Percentiles rank a stretch among this genome's conserved stretches.
Conservation (phyloP, 768 basidiomycete species). For the Lentinula boryana region DNA sequence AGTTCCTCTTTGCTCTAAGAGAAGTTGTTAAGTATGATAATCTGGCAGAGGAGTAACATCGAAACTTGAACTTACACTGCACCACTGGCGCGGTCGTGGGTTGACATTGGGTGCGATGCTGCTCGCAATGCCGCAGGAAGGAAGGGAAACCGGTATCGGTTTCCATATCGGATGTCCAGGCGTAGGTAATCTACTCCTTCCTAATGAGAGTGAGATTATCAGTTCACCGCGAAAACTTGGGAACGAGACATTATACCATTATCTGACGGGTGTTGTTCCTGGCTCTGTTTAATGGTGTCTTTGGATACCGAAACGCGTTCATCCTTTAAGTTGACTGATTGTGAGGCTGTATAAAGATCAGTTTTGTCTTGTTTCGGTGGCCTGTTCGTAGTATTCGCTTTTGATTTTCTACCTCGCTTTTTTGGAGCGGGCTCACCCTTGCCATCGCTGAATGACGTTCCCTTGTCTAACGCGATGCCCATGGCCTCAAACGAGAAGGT, state of each 20-base stretch:
- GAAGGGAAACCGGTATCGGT: not conserved
- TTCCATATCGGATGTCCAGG: not conserved
- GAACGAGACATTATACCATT: not conserved
- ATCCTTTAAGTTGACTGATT: no score
- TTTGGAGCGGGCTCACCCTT: no score
- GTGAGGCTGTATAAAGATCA: not conserved
- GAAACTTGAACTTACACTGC: not conserved
- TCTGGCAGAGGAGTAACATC: no score
- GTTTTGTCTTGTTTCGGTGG: not conserved
- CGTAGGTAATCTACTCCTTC: not conserved
- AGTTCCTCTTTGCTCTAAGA: conserved; percentile 23
- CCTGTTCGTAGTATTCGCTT: not conserved
- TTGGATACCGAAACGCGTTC: not conserved
- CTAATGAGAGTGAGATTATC: not conserved
- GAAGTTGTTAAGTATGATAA: not conserved
- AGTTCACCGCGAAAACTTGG: not conserved
- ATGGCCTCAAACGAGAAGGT: no score
- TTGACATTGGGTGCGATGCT: not conserved
- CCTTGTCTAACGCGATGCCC: no score
- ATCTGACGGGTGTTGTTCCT: not conserved
- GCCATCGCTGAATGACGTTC: no score
- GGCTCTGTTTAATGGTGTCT: not conserved
- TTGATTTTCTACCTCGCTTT: no score
- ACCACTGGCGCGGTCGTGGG: conserved; percentile 3
- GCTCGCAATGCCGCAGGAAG: not conserved